Evolutionary conservation across 768 basidiomycete species (phyloP).

Genomic region (Clavulina sp.): DNA sequence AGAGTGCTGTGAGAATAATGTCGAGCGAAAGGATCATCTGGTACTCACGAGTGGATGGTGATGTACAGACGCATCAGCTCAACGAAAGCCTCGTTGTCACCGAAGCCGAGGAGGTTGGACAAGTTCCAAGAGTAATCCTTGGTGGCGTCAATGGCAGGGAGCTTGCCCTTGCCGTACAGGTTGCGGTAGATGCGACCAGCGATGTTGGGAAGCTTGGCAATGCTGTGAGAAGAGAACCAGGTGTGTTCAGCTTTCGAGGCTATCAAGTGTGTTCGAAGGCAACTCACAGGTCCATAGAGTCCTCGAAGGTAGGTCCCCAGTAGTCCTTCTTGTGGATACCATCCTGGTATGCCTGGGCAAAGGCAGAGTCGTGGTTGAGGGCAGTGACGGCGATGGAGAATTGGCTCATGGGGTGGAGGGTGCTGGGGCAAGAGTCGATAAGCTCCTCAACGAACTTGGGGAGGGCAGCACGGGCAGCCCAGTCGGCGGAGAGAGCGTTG

Average conservation of each 20-base stretch:
- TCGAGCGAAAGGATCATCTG: constrained; percentile 17
- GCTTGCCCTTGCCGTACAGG: constrained; percentile 74
- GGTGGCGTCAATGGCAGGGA: constrained; percentile 59
- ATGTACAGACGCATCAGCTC: constrained; percentile 92
- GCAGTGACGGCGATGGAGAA: constrained; percentile 94
- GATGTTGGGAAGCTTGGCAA: constrained; percentile 93
- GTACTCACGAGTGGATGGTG: constrained; percentile 52
- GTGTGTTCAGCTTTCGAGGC: too few species aligned
- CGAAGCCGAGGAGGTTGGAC: constrained; percentile 79
- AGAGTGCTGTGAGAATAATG: neutral
- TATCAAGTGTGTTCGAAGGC: neutral
- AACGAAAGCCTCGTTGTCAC: constrained; percentile 71
- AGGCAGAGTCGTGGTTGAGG: constrained; percentile 88
- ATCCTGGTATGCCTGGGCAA: constrained; percentile 85
- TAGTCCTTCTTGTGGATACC: constrained; percentile 92
- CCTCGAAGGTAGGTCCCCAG: constrained; percentile 88
- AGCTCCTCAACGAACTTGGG: constrained; percentile 95
- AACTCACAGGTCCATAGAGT: constrained; percentile 52
- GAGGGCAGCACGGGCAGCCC: constrained; percentile 83
- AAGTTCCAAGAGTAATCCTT: constrained; percentile 89
- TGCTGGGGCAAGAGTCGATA: constrained; percentile 81
- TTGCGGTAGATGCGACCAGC: constrained; percentile 86
- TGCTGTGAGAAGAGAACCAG: constrained; percentile 18
- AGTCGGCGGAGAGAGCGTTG: constrained; percentile 69
- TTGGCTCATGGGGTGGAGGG: constrained; percentile 97